Evolutionary conservation across 2,329 filamentous ascomycete species (phyloP), one percentile per base, ranked within the genome.

Genomic region (Claviceps sorghi): DNA sequence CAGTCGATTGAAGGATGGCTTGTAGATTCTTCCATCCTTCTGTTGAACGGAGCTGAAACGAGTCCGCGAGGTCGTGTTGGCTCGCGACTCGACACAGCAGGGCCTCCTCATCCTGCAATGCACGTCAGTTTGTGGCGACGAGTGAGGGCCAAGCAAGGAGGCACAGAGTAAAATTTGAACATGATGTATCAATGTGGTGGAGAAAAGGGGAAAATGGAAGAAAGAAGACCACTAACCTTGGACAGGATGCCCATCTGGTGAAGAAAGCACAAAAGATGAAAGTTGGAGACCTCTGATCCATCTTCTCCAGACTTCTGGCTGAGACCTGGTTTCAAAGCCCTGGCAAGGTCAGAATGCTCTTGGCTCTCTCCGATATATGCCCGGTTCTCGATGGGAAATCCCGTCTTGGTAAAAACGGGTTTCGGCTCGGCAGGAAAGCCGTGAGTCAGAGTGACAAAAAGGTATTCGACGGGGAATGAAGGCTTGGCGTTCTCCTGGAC

Each of bases 401-500:
- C 80, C 56, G 77, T 75, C 48, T 81, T 76, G 30, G 73, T 83
- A 68, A 97, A 97, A 32, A 84, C 69, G 13, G 90, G 88, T 52
- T 82, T 84, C 4, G 88, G 79, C 45, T 82, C 76, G 50, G 84
- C 87, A 2, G 93, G 93, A 72, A 98, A 97, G 54, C 93, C 93
- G 64, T 98, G 91, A 1, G 93, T 98, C 57, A 98, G 77, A 9
- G 93, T 97, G 55, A 97, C 88, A 53, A 97, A 83, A 36, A 98
- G 78, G 66, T 97, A 98, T 65, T 98, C 93, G 48, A 96, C 90
- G 0, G 93, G 93, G 66, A 98, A 98, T 46, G 86, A 83, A 0
- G 93, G 93, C 65, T 96, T 97, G 26, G 93, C 93, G 61, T 95
- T 97, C 67, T 97, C 88, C 65, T 96, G 93, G 8, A 97, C 93